phyloP scores from a whole-genome alignment of 140 eudicot species.

The Flaveria floridana region DNA sequence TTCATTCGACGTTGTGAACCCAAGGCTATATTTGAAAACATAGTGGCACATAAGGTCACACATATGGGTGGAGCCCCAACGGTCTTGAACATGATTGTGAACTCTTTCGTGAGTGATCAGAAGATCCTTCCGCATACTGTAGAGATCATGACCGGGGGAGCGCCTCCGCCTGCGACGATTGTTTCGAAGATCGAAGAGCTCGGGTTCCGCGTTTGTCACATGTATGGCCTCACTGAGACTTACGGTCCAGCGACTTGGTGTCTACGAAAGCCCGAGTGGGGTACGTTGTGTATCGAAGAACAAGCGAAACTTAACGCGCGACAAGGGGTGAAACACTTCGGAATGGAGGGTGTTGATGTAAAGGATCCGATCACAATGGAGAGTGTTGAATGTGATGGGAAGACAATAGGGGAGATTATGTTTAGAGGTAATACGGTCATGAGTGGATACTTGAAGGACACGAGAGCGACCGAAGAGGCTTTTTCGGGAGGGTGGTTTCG shows the following conservation, averaged over 20 bases:
- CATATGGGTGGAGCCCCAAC: not conserved
- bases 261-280: slow-evolving; percentile 6
- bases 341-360: not conserved
- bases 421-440: not conserved
- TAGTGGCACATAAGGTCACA: slow-evolving; percentile 1
- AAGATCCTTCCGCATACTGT: not conserved
- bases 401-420: not conserved
- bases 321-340: slow-evolving; percentile 5
- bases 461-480: not conserved
- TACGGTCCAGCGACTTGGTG: not conserved
- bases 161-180: not conserved
- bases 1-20: not conserved
- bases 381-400: slow-evolving; percentile 11
- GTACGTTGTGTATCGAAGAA: not conserved
- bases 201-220: not conserved
- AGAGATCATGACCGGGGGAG: not conserved
- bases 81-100: slow-evolving; percentile 1
- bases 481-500: slow-evolving; percentile 2
- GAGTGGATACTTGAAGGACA: slow-evolving; percentile 4
- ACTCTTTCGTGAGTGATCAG: not conserved
- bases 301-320: not conserved
- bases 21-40: not conserved
- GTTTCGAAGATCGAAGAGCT: not conserved
- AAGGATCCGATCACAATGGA: slow-evolving; percentile 10
- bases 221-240: not conserved